These are phyloP conservation scores for Orbilia oligospora DNA, from an alignment of 2,329 filamentous ascomycete species.

Conservation along the genomic window DNA sequence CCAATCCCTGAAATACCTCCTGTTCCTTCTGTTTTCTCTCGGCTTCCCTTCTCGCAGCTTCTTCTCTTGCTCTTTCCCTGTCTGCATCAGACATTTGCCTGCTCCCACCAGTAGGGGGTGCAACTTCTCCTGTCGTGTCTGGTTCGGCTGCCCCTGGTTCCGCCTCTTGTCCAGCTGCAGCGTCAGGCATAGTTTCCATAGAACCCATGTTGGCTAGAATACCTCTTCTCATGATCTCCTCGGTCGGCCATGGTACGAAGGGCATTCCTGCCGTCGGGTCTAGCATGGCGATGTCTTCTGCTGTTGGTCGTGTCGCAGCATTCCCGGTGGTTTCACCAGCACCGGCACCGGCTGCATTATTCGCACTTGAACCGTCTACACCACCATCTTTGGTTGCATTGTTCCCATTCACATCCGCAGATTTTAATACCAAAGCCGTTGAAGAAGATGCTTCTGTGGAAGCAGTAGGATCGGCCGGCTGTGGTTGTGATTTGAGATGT, in stretches of 20 bases:
- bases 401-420: conserved; percentile 35
- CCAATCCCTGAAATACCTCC: conserved; percentile 66
- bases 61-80: conserved; percentile 62
- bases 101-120: conserved; percentile 64
- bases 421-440: conserved; percentile 36
- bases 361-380: not conserved
- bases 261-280: conserved; percentile 73
- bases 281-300: conserved; percentile 67
- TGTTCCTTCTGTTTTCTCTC: conserved; percentile 67
- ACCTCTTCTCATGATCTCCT: conserved; percentile 78
- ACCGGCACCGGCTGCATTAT: not conserved
- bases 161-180: conserved; percentile 73
- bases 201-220: conserved; percentile 73
- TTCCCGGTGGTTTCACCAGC: conserved; percentile 58
- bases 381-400: not conserved
- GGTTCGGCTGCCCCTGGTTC: conserved; percentile 64
- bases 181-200: conserved; percentile 68
- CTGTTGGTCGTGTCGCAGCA: conserved; percentile 64
- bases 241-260: conserved; percentile 83
- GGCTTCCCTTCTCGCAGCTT: conserved; percentile 59
- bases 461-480: conserved; percentile 63
- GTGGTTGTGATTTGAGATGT: conserved; percentile 66
- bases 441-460: not conserved
- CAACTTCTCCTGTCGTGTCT: conserved; percentile 48
- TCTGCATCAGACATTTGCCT: conserved; percentile 66